Percentiles rank a stretch among this genome's conserved stretches.
Conservation (phyloP, 1,284 basidiomycete species). For the Exsudoporus floridanus region DNA sequence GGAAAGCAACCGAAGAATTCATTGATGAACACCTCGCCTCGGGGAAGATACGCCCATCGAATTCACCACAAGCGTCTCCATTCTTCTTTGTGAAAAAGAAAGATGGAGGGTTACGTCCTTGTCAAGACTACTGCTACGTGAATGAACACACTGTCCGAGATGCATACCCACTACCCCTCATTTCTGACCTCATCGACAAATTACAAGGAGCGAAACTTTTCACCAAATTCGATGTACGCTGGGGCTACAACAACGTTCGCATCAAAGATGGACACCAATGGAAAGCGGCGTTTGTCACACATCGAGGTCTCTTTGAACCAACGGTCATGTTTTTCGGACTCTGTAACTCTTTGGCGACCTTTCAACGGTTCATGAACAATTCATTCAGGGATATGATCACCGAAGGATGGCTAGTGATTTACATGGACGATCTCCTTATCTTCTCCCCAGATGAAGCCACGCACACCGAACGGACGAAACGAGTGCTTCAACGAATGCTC, state of each 20-base stretch:
- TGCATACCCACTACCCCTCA: conserved; percentile 27
- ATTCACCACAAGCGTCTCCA: neutral
- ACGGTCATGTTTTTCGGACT: conserved; percentile 41
- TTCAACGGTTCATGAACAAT: conserved; percentile 15
- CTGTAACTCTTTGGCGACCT: conserved; percentile 28
- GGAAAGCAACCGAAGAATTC: too few relatives aligned
- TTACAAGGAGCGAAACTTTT: conserved; percentile 26
- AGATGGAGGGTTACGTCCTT: too few relatives aligned
- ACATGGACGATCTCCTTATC: conserved; percentile 29
- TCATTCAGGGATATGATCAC: conserved; percentile 14
- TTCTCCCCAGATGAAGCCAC: neutral
- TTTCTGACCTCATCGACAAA: conserved; percentile 29
- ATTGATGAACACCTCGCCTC: neutral
- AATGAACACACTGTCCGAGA: neutral
- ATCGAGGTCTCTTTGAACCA: conserved; percentile 26
- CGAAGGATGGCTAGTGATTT: conserved; percentile 3
- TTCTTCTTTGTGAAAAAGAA: too few relatives aligned
- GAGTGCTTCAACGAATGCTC: conserved; percentile 33
- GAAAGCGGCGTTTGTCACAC: neutral
- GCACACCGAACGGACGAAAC: conserved; percentile 16
- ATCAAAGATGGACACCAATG: too few relatives aligned
- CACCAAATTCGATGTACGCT: conserved; percentile 7
- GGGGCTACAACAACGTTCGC: neutral
- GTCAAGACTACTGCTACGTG: neutral
- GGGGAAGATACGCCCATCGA: too few relatives aligned